Conservation (phyloP, 2,329 filamentous ascomycete species). For the Aspergillaceae sp. region DNA sequence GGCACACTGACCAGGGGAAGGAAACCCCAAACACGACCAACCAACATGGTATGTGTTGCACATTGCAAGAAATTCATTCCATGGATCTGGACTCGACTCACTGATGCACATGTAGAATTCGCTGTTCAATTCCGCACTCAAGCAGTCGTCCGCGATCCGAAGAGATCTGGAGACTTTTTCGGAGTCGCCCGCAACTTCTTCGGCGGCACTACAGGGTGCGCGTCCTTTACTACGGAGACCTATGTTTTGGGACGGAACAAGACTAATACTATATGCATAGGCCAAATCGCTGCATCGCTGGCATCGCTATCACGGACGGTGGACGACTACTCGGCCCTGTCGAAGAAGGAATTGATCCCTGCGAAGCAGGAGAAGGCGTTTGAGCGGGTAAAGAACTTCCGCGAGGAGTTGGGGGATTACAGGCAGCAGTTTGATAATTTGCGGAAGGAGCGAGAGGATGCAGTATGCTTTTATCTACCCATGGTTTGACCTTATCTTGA, state of each 20-base stretch:
- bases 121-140: slow-evolving; percentile 75
- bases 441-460: slow-evolving; percentile 69
- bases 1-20: background rate
- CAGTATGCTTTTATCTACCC: slow-evolving; percentile 33
- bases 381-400: slow-evolving; percentile 78
- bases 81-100: background rate
- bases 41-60: slow-evolving; percentile 7
- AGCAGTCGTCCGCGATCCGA: slow-evolving; percentile 72
- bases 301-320: slow-evolving; percentile 80
- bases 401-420: slow-evolving; percentile 71
- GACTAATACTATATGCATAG: slow-evolving; percentile 28
- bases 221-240: background rate
- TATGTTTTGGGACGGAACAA: background rate
- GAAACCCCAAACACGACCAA: background rate
- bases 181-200: slow-evolving; percentile 48
- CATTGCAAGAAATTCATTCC: background rate
- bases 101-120: slow-evolving; percentile 52
- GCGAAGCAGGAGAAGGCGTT: slow-evolving; percentile 87
- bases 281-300: slow-evolving; percentile 69
- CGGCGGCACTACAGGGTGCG: slow-evolving; percentile 53
- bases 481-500: background rate
- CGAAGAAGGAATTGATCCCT: slow-evolving; percentile 79
- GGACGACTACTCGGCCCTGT: slow-evolving; percentile 80
- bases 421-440: slow-evolving; percentile 67
- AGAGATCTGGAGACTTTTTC: slow-evolving; percentile 66